Conservation (phyloP, 2,329 filamentous ascomycete genomes). For the Pseudogymnoascus sp. region DNA sequence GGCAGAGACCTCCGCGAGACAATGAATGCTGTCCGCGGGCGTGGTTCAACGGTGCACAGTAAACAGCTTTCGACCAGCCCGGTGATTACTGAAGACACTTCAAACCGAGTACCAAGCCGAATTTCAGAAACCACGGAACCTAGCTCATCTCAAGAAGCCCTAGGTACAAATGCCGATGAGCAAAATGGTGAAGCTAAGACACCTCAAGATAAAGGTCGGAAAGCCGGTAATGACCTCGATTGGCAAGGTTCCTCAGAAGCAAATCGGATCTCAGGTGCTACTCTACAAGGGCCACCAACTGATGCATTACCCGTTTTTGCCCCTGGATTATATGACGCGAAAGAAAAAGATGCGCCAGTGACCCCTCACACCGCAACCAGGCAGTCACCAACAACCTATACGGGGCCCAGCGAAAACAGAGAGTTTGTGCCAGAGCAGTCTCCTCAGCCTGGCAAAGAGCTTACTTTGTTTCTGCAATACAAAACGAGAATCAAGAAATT, state of each 20-base stretch:
- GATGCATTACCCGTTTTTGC: constrained; percentile 36
- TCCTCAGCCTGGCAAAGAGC: constrained; percentile 68
- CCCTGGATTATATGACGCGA: constrained; percentile 11
- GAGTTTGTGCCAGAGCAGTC: constrained; percentile 54
- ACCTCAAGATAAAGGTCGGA: constrained; percentile 45
- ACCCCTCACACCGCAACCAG: constrained; percentile 13
- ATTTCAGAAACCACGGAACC: constrained; percentile 46
- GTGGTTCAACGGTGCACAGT: constrained; percentile 45
- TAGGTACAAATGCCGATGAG: constrained; percentile 28
- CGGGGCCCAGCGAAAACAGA: constrained; percentile 28
- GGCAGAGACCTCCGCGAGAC: constrained; percentile 79
- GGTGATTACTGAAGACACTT: constrained; percentile 48
- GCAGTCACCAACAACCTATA: constrained; percentile 9
- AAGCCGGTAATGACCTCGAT: neutral
- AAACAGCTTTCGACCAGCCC: constrained; percentile 34
- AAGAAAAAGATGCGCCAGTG: constrained; percentile 14
- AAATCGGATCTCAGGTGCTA: constrained; percentile 39
- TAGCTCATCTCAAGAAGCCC: constrained; percentile 25
- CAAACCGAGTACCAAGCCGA: constrained; percentile 47
- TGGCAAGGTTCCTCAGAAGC: neutral
- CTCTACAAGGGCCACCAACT: constrained; percentile 47
- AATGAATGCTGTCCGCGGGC: constrained; percentile 59
- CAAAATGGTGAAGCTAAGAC: constrained; percentile 36
- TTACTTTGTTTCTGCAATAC: constrained; percentile 92
- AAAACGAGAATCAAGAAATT: constrained; percentile 97